A percentile compares a stretch with the other conserved stretches of the same genome.
Conservation (phyloP, 1,284 basidiomycete genomes). For the Mrakiaceae sp. region DNA sequence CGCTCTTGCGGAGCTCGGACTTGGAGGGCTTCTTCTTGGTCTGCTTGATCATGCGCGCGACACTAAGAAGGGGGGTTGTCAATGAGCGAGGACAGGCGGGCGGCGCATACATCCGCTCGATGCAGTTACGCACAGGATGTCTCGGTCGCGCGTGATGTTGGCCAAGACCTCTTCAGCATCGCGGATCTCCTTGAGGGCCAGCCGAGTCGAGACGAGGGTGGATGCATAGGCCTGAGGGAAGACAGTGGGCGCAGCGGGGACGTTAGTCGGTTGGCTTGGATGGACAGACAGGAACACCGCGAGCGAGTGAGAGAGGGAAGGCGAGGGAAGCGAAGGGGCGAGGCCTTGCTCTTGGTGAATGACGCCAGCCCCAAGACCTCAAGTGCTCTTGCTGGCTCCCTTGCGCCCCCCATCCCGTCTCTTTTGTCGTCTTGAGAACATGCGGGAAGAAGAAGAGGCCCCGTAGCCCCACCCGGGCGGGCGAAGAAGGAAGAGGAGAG, state of each 20-base stretch:
- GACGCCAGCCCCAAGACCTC: too few relatives aligned
- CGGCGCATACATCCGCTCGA: too few relatives aligned
- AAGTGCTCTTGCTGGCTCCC: not conserved
- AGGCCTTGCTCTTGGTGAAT: too few relatives aligned
- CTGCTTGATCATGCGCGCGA: constrained; percentile 17
- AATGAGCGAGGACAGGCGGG: not conserved
- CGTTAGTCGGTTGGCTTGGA: not conserved
- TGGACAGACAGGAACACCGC: not conserved
- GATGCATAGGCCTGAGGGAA: constrained; percentile 10
- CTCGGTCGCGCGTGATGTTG: constrained; percentile 15
- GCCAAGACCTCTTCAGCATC: constrained; percentile 16
- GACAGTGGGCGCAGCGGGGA: not conserved
- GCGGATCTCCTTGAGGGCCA: constrained; percentile 16
- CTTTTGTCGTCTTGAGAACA: not conserved
- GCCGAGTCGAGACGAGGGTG: constrained; percentile 5
- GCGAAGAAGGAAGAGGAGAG: too few relatives aligned
- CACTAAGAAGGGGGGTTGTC: not conserved
- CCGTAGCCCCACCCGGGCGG: too few relatives aligned
- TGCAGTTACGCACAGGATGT: constrained; percentile 13
- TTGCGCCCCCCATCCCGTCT: not conserved
- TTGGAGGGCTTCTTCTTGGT: constrained; percentile 18
- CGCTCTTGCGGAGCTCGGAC: constrained; percentile 4
- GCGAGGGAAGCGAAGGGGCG: not conserved
- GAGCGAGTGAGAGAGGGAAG: not conserved
- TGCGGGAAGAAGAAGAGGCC: too few relatives aligned